Base-by-base conservation (phyloP, 441 rosid species). In the Theobroma grandiflorum region DNA sequence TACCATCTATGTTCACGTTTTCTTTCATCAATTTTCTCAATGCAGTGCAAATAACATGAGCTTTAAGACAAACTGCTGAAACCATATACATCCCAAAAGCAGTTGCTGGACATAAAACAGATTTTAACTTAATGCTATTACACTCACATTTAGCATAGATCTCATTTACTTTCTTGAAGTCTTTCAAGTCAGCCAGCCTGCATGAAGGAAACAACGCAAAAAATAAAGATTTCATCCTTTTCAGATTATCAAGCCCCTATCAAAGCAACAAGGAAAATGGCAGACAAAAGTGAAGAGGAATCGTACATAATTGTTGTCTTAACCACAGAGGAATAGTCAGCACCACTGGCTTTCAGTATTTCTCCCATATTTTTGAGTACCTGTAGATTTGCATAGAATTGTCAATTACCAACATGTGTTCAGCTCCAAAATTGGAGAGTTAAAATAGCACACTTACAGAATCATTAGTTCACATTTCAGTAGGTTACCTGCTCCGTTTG, bases 121-220 rank as follows among this genome's bases (percentile, higher is more conserved):
- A 70, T 37, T 43, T 42, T n/a, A 52, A 62, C 50, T 49, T 35
- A 14, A 61, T 18, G 4, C 40, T 26, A 66, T 61, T 37, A 8
- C 76, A 91, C 99, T 93, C 84, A 97, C 99, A 95, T 89, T 91
- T 97, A 7, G 92, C 98, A 81, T 96, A 95, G 67, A 97, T 93
- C 85, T 94, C 99, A 50, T 97, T 94, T 76, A 94, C 99, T 91
- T 87, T 95, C 86, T 97, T 93, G 91, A 97, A 94, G 91, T 93
- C 98, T 70, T 82, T 87, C 89, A 95, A 83, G 91, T 95, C 98
- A 76, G 98, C 97, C 87, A 94, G 78, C 99, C 98, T 95, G 85
- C 85, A 77, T 40, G 16, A 63, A 22, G 53, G 70, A 80, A n/a
- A 74, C 68, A 49, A 80, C 9, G 22, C 8, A 57, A 57, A 73